Evolutionary conservation across 2,329 filamentous ascomycete species (phyloP).

Genomic region (Hirsutella thompsonii): DNA sequence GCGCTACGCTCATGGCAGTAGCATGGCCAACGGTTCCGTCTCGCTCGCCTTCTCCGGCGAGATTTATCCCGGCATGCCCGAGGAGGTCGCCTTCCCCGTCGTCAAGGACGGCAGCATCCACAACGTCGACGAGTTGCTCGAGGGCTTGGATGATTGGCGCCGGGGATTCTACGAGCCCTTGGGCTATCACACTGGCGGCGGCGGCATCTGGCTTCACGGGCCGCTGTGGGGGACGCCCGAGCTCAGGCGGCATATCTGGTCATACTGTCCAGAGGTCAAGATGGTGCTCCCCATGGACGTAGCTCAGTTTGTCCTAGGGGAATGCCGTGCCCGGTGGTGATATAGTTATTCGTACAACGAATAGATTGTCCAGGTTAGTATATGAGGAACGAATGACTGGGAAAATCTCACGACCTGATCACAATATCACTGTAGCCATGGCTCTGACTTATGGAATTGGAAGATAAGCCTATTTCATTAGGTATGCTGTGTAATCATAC

Average conservation of each 20-base stretch:
- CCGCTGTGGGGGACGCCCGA: slow-evolving; percentile 35
- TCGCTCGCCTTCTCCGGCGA: slow-evolving; percentile 38
- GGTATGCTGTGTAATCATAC: neutral
- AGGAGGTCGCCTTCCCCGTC: slow-evolving; percentile 9
- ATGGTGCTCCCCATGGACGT: slow-evolving; percentile 43
- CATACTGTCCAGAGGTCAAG: slow-evolving; percentile 46
- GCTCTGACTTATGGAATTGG: too few species aligned
- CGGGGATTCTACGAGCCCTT: slow-evolving; percentile 42
- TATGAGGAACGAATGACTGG: neutral
- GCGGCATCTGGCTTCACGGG: slow-evolving; percentile 29
- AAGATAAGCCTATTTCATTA: too few species aligned
- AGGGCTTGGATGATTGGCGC: slow-evolving; percentile 35
- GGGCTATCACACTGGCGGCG: slow-evolving; percentile 43
- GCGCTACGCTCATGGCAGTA: slow-evolving; percentile 31
- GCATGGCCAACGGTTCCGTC: slow-evolving; percentile 37
- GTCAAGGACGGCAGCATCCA: slow-evolving; percentile 14
- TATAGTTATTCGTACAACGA: too few species aligned
- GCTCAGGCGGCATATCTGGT: slow-evolving; percentile 36
- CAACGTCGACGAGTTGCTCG: slow-evolving; percentile 15
- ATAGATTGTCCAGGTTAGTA: too few species aligned
- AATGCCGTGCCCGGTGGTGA: slow-evolving; percentile 21
- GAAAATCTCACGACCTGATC: too few species aligned
- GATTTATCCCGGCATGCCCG: slow-evolving; percentile 22
- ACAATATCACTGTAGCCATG: too few species aligned
- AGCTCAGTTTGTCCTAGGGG: slow-evolving; percentile 34